A percentile compares a stretch with the other conserved stretches of the same genome.
Conservation (phyloP, 306 rosid species). For the Fragaria vesca region DNA sequence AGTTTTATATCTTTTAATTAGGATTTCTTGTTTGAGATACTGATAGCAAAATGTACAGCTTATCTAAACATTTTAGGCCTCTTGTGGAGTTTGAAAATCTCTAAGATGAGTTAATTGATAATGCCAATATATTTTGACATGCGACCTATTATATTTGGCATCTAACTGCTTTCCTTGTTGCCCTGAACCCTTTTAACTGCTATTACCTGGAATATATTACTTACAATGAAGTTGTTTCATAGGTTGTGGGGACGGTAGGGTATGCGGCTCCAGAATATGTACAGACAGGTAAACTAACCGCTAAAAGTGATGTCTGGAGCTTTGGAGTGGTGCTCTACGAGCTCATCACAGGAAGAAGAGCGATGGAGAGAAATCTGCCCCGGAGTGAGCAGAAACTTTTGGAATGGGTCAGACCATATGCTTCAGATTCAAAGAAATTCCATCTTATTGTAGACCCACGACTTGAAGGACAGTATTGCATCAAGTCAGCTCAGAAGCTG, state of each 20-base stretch:
- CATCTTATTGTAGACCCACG: slow-evolving; percentile 77
- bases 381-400: slow-evolving; percentile 85
- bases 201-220: slow-evolving; percentile 22
- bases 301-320: slow-evolving; percentile 97
- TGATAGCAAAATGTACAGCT: neutral
- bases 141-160: neutral
- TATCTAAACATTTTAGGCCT: slow-evolving; percentile 7
- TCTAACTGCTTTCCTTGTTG: neutral
- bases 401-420: slow-evolving; percentile 88
- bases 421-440: slow-evolving; percentile 75
- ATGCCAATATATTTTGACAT: neutral
- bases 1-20: slow-evolving; percentile 22
- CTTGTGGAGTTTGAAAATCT: neutral
- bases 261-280: slow-evolving; percentile 98
- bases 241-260: slow-evolving; percentile 97
- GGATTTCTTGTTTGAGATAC: neutral
- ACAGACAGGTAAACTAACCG: slow-evolving; percentile 84
- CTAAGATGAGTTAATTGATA: neutral
- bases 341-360: slow-evolving; percentile 95
- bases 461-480: slow-evolving; percentile 64
- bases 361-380: slow-evolving; percentile 91
- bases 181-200: slow-evolving; percentile 1
- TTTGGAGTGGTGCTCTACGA: slow-evolving; percentile 92
- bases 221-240: slow-evolving; percentile 27
- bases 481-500: slow-evolving; percentile 78